Conservation (phyloP, 495 filamentous ascomycete species). For the Tuber magnatum region DNA sequence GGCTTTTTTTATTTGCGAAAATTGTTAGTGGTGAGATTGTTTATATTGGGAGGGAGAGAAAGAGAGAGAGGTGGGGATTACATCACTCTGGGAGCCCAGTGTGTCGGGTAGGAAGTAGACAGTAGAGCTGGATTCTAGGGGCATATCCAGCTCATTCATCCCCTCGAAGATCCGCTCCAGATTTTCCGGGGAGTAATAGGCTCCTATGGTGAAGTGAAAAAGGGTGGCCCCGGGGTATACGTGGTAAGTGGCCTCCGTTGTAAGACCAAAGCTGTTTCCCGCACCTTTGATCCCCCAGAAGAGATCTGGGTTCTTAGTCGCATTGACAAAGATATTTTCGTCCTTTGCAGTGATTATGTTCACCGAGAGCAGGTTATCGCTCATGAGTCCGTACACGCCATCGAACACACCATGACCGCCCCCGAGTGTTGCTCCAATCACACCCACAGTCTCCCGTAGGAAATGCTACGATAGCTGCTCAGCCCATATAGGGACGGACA, state of each 20-base stretch:
- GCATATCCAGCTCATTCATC: conserved; percentile 53
- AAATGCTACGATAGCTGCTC: neutral
- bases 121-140: neutral
- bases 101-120: conserved; percentile 10
- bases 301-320: conserved; percentile 38
- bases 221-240: conserved; percentile 43
- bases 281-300: conserved; percentile 25
- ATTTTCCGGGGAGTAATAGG: conserved; percentile 4
- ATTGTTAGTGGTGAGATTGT: neutral
- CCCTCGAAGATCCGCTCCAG: neutral
- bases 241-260: conserved; percentile 43
- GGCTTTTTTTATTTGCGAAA: neutral
- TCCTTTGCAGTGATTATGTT: conserved; percentile 56
- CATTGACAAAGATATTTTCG: conserved; percentile 40
- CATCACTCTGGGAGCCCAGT: neutral
- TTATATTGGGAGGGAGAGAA: neutral
- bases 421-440: conserved; percentile 53
- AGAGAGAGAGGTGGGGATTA: neutral
- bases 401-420: conserved; percentile 57
- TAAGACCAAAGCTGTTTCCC: conserved; percentile 21
- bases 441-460: conserved; percentile 46
- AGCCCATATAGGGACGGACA: neutral
- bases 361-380: conserved; percentile 52
- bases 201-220: conserved; percentile 4
- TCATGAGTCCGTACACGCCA: conserved; percentile 55